Evolutionary conservation across 1,139 yeast species (phyloP), one percentile per base, ranked within the genome.

Genomic region (Pichia sp.): DNA sequence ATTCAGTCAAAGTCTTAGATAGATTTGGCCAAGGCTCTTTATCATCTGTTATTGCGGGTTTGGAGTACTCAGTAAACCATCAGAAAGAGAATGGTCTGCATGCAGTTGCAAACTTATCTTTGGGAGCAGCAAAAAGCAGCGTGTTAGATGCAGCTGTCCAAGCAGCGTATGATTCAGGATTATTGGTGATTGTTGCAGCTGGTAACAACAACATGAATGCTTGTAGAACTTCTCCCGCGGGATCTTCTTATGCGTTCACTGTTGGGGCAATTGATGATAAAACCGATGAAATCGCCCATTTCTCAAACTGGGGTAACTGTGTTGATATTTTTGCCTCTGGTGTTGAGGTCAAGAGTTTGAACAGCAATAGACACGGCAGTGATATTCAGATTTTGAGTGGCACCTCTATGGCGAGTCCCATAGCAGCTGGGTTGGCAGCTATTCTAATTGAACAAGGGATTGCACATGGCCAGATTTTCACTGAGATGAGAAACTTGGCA

Each of bases 301-400:
- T 90, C 62, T 81, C 95, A 11, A 90, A 90, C 64, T 90, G 95
- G 93, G 97, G 96, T 0, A 75, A 77, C 31, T 90, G 97, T 69
- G 95, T 90, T 4, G 90, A 89, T 66, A 75, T 87, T 1, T 86
- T 87, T 71, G 90, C 96, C 0, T 81, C 93, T 46, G 97, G 97
- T 0, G 87, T 85, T 0, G 74, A 75, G 49, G 84, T 90, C 1
- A 71, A 67, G 52, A 82, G 85, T 63, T 77, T 79, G 11, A 71
- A 68, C n/a, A 67, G 67, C 15, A 54, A 60, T 45, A 47, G 57
- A 8, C 61, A 63, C 19, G 54, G 60, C 5, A 73, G 31, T 42
- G 47, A 45, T 45, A 13, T 81, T 1, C 79, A 74, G 48, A 62
- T 68, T 4, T 76, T 85, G 58, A 83, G 95, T 1, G 97, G 97